These are phyloP conservation scores for Rhododendron kiyosumense DNA, from an alignment of 148 eudicot species.

Conservation along the genomic window DNA sequence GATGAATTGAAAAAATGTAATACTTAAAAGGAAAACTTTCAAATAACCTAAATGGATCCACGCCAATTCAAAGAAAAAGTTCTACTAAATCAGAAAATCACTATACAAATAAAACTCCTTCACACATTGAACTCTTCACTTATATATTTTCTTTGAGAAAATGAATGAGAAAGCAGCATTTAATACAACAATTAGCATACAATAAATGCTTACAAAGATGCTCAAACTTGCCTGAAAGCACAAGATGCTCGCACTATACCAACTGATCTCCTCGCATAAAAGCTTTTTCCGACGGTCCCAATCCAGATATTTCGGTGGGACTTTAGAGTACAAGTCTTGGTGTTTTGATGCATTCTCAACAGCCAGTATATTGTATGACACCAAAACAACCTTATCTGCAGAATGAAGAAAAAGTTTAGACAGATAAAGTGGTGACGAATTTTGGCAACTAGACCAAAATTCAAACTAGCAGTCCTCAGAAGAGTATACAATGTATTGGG, in stretches of 20 bases:
- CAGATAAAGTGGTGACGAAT: slow-evolving; percentile 3
- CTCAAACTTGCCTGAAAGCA: slow-evolving; percentile 73
- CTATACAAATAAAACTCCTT: not conserved
- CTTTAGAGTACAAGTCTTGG: slow-evolving; percentile 48
- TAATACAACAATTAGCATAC: no score
- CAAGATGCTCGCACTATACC: slow-evolving; percentile 58
- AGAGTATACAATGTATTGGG: slow-evolving; percentile 46
- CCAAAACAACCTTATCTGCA: slow-evolving; percentile 66
- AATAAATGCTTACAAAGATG: not conserved
- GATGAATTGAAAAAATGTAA: not conserved
- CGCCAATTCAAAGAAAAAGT: not conserved
- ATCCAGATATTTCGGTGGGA: slow-evolving; percentile 41
- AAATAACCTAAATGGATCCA: slow-evolving; percentile 1
- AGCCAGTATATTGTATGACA: slow-evolving; percentile 83
- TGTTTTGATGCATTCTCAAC: slow-evolving; percentile 83
- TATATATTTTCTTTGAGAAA: not conserved
- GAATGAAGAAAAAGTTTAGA: slow-evolving; percentile 10
- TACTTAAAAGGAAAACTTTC: not conserved
- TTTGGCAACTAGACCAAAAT: not conserved
- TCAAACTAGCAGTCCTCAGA: not conserved
- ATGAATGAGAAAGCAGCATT: slow-evolving; percentile 4
- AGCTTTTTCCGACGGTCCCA: slow-evolving; percentile 63
- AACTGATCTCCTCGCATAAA: slow-evolving; percentile 51
- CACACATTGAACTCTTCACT: not conserved
- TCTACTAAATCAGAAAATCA: not conserved